phyloP scores from a whole-genome alignment of 1,284 basidiomycete species.

The Fomes fomentarius region DNA sequence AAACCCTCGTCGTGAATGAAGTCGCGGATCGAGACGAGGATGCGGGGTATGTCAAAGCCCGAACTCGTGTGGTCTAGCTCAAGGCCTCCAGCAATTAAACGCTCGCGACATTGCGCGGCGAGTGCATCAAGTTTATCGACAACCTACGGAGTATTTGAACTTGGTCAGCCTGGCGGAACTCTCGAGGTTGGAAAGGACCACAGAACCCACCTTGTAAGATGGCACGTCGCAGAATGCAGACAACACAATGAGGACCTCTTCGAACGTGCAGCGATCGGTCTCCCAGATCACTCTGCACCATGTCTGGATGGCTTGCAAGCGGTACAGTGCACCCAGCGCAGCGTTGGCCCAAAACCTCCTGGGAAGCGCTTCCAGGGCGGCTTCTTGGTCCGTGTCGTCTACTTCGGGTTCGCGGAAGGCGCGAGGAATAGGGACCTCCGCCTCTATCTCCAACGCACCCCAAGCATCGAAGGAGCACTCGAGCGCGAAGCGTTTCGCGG shows the following conservation, averaged over 20 bases:
- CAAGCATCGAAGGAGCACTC: slow-evolving; percentile 51
- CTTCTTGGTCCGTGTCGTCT: slow-evolving; percentile 20
- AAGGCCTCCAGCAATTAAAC: slow-evolving; percentile 10
- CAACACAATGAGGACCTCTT: slow-evolving; percentile 51
- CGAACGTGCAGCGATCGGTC: slow-evolving; percentile 40
- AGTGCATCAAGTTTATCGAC: slow-evolving; percentile 42
- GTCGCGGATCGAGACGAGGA: slow-evolving; percentile 24
- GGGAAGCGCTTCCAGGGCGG: slow-evolving; percentile 44
- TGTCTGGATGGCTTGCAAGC: slow-evolving; percentile 43
- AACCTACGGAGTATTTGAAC: not conserved
- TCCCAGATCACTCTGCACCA: slow-evolving; percentile 40
- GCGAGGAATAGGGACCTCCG: slow-evolving; percentile 38
- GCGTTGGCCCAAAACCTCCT: slow-evolving; percentile 57
- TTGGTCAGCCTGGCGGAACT: too few species aligned
- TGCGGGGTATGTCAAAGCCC: slow-evolving; percentile 23
- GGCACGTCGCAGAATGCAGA: slow-evolving; percentile 59
- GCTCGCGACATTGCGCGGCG: slow-evolving; percentile 41
- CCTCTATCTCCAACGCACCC: slow-evolving; percentile 50
- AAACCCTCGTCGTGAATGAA: slow-evolving; percentile 28
- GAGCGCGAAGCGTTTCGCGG: slow-evolving; percentile 39
- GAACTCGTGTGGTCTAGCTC: slow-evolving; percentile 17
- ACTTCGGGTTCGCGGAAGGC: slow-evolving; percentile 29
- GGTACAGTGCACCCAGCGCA: slow-evolving; percentile 47
- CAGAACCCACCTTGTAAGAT: slow-evolving; percentile 42
- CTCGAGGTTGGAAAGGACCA: too few species aligned